Conservation (phyloP, 2,329 filamentous ascomycete species). For the Dothideomycetes sp. region DNA sequence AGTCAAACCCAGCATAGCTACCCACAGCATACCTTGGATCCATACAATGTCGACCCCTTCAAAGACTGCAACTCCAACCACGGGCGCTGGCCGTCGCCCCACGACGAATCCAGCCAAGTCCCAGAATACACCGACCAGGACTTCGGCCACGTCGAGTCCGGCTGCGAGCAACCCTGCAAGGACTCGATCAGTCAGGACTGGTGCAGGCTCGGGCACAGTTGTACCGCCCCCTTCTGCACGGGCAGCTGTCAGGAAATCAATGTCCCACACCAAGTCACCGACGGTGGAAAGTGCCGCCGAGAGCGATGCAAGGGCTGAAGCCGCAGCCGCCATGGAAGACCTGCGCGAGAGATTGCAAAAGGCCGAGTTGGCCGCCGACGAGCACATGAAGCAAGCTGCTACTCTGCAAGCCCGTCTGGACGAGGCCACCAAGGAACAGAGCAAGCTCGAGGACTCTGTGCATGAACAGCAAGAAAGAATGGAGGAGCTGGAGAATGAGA, state of each 20-base stretch:
- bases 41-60: conserved; percentile 10
- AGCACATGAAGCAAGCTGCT: conserved; percentile 73
- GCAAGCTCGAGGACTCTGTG: conserved; percentile 73
- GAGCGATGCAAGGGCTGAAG: conserved; percentile 67
- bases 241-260: conserved; percentile 52
- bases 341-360: conserved; percentile 72
- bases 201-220: conserved; percentile 23
- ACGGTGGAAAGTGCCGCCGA: conserved; percentile 23
- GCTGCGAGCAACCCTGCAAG: conserved; percentile 1
- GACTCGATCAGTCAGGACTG: conserved; percentile 52
- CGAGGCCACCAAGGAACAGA: conserved; percentile 72
- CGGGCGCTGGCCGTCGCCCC: conserved; percentile 9
- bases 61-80: conserved; percentile 9
- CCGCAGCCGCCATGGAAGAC: conserved; percentile 68
- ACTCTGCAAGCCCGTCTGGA: conserved; percentile 78
- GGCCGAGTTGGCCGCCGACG: conserved; percentile 53
- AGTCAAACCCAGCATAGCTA: no score
- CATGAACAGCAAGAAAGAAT: conserved; percentile 81
- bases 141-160: conserved; percentile 7
- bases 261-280: conserved; percentile 9
- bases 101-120: conserved; percentile 7
- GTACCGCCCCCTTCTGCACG: conserved; percentile 55
- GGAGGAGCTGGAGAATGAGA: conserved; percentile 71
- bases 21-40: no score
- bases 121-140: conserved; percentile 1